Evolutionary conservation across 225 moss, liverwort and hornwort species (phyloP), one percentile per base, ranked within the genome.

Genomic region (Polytrichum formosum): DNA sequence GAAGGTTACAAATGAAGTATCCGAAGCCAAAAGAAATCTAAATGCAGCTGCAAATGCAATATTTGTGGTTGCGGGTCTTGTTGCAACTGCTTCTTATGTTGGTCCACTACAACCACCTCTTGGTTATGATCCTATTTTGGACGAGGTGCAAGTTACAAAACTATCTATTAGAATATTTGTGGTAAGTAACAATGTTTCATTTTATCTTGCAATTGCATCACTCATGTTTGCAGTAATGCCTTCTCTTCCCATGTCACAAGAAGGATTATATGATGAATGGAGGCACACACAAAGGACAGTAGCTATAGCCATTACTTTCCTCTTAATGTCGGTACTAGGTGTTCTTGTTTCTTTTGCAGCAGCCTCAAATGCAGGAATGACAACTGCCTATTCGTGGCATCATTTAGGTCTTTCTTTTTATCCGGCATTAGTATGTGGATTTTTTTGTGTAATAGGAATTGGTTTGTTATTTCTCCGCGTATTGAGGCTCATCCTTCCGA

Each of bases 151-250:
- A 1, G 46, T 20, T 23, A 33, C 16, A 5, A 17, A 54, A 0
- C 1, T 53, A 26, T 7, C 54, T 1, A 5, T 71, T 26, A 67
- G 33, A 33, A 30, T 68, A 5, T 73, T 78, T 30, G 28, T 73
- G 55, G 66, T 68, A 2, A 37, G 53, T 23, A 63, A 68, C 19
- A 68, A 53, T 0, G 6, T 73, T 2, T 58, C 72, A 1, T 77
- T 77, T 19, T 77, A 77, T 18, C 16, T 77, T 27, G 77, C 62
- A 33, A 21, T 76, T 20, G 55, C 67, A 6, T 67, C 68, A 18
- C 20, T 75, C 26, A 67, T 75, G 26, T 17, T 70, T 62, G 70
- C 53, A 4, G 53, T 76, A 4, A 65, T 76, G 4, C 46, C 71
- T 0, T 65, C 71, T 21, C 58, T 76, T 20, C 72, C 72, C 0